Evolutionary conservation across 2,329 filamentous ascomycete species (phyloP).

Genomic region (Aspergillus awamori): DNA sequence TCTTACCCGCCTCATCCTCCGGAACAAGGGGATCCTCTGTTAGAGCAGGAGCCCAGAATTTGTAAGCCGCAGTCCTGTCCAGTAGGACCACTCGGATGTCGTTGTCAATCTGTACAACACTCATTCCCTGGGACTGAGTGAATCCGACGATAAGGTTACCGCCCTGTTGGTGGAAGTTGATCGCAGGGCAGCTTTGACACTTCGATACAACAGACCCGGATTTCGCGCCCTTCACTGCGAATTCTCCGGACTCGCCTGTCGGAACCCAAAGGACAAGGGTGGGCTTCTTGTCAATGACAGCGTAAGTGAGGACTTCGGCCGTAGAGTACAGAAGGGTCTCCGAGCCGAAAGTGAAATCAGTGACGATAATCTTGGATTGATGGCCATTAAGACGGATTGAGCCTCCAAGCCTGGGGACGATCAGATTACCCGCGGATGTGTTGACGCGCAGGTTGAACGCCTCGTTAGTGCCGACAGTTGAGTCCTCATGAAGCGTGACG

Average conservation of each 20-base stretch:
- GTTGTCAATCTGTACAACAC: conserved; percentile 51
- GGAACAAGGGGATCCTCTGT: conserved; percentile 51
- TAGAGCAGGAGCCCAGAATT: conserved; percentile 59
- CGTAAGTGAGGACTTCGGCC: conserved; percentile 58
- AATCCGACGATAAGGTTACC: conserved; percentile 51
- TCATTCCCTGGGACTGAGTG: conserved; percentile 53
- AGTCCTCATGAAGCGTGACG: conserved; percentile 58
- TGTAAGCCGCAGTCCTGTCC: conserved; percentile 58
- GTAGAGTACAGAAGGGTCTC: conserved; percentile 59
- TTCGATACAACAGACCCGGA: conserved; percentile 42
- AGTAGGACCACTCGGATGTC: conserved; percentile 56
- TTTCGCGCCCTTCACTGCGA: conserved; percentile 49
- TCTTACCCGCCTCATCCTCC: conserved; percentile 50
- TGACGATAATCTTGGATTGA: conserved; percentile 64
- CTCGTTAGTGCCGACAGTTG: conserved; percentile 55
- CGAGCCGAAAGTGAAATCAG: conserved; percentile 60
- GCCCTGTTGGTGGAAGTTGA: conserved; percentile 47
- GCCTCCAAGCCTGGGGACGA: conserved; percentile 55
- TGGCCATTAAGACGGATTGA: conserved; percentile 61
- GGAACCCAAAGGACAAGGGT: conserved; percentile 58
- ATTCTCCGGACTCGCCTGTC: conserved; percentile 58
- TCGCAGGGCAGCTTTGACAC: conserved; percentile 45
- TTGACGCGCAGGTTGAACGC: conserved; percentile 59
- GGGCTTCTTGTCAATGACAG: conserved; percentile 52
- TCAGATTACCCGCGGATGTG: conserved; percentile 59